Evolutionary conservation across 1,139 yeast genomes (phyloP).

Genomic region (Yamadazyma spencermartinsiae): DNA sequence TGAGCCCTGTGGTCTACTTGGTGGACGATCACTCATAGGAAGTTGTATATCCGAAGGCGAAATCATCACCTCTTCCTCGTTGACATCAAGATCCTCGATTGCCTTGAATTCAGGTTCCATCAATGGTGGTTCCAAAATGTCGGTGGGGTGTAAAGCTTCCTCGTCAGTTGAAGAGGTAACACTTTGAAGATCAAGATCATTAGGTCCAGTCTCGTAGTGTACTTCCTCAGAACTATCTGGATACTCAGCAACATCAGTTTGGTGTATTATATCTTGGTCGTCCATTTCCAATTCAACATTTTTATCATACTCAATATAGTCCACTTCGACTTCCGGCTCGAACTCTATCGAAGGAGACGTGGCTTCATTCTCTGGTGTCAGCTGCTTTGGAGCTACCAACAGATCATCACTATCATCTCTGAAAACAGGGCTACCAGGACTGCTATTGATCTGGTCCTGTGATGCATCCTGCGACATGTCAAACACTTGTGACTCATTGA

Average conservation of each 20-base stretch:
- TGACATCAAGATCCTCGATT: constrained; percentile 10
- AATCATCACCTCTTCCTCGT: constrained; percentile 9
- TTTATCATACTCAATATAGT: constrained; percentile 11
- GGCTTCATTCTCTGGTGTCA: not conserved
- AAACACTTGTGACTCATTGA: constrained; percentile 1
- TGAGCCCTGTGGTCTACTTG: constrained; percentile 4
- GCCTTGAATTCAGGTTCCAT: constrained; percentile 10
- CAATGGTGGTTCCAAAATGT: constrained; percentile 9
- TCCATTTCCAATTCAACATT: constrained; percentile 8
- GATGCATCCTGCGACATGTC: not conserved
- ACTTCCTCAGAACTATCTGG: not conserved
- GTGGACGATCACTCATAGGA: constrained; percentile 6
- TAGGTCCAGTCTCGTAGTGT: not conserved
- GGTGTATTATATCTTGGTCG: constrained; percentile 10
- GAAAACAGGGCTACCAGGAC: not conserved
- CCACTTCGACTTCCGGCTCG: constrained; percentile 2
- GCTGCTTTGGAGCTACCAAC: not conserved
- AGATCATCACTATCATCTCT: not conserved
- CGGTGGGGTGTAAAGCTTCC: constrained; percentile 8
- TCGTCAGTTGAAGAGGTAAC: constrained; percentile 3
- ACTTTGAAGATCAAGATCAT: not conserved
- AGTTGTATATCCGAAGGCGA: constrained; percentile 8
- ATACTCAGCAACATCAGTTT: constrained; percentile 12
- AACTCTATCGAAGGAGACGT: constrained; percentile 1
- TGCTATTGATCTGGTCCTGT: not conserved